These are phyloP conservation scores for barley (Hordeum vulgare) DNA, from an alignment of 176 grass and related monocot species.

Conservation along the genomic window MorexV3_pseudomolecules_assembly NC_058519.1:384369089-384369588, in stretches of 20 bases:
- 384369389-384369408: not conserved
- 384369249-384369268: not conserved
- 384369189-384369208: not conserved
- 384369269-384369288: not conserved
- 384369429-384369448: not conserved
- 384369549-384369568: slow-evolving; percentile 37
- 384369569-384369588: slow-evolving; percentile 63
- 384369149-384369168: not conserved
- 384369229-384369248: not conserved
- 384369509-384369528: not conserved
- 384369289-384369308: not conserved
- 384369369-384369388: not conserved
- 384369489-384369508: not conserved
- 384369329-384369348: not conserved
- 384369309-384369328: not conserved
- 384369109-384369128: not conserved
- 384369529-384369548: not conserved
- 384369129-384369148: not conserved
- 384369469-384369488: not conserved
- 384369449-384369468: not conserved
- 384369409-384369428: not conserved
- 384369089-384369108: not conserved
- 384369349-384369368: not conserved
- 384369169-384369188: not conserved
- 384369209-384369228: not conserved